Base-by-base conservation (phyloP, 495 filamentous ascomycete genomes). In the Glarea lozoyensis region DNA sequence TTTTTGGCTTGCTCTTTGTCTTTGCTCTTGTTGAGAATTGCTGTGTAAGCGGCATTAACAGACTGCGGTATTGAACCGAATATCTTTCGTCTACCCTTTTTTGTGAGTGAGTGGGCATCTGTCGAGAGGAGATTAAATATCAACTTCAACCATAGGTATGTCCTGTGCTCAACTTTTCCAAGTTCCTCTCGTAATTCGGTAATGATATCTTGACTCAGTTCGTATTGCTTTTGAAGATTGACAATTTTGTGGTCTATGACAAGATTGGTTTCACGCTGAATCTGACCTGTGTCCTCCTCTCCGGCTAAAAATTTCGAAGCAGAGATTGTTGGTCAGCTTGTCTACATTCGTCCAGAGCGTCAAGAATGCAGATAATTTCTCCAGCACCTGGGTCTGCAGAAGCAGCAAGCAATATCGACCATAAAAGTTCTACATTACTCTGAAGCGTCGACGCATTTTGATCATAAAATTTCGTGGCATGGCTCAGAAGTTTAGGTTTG, bases 291-390 rank as follows among this genome's bases (percentile, higher is more conserved):
- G 13, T 69, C 54, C 30, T 49, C 43, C 16, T 71, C 68, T 2
- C 60, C 65, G 5, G 49, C 45, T 0, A 72, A 41, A 10, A 21
- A 23, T 41, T 48, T 32, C 31, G 6, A 15, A 53, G 33, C 9
- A 57, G 40, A 23, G 41, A 17, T 38, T 12, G 12, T 15, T 42
- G 29, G 32, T n/a, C 46, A 2, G 10, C 12, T 10, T 50, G 37
- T 40, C 42, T 45, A 44, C 61, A 67, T 52, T 66, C 64, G 37
- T 68, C 64, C 0, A 76, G 51, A 4, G 69, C 68, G 49, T 76
- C 72, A 2, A 78, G 19, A 27, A 76, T 42, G 37, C 66, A 72
- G 24, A 76, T 47, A 21, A 74, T 60, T 32, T 68, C 57, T n/a
- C 65, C 64, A 24, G 63, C 62, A 27, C 52, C 37, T n/a, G 56